Conservation (phyloP, 192 early-diverging fungal species). For the Backusella psychrophila region DNA sequence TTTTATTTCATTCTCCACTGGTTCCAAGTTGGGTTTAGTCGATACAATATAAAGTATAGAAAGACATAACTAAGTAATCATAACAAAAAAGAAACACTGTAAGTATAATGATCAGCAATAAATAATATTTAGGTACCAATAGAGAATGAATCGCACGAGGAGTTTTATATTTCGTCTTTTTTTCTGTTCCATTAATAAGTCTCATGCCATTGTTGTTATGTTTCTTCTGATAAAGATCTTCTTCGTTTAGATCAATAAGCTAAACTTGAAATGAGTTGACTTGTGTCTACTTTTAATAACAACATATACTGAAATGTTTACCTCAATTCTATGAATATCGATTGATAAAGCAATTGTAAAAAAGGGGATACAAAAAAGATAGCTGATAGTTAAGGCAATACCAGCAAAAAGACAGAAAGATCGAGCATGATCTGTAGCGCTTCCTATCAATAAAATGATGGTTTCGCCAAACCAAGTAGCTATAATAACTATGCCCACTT, state of each 20-base stretch:
- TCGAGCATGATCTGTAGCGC: constrained; percentile 57
- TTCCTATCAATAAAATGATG: constrained; percentile 54
- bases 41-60: background rate
- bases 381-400: constrained; percentile 70
- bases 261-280: background rate
- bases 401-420: constrained; percentile 73
- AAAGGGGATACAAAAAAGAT: constrained; percentile 75
- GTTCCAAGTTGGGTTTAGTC: background rate
- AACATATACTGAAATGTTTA: constrained; percentile 12
- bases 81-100: background rate
- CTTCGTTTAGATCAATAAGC: constrained; percentile 29
- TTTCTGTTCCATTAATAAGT: background rate
- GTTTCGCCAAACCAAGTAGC: constrained; percentile 54
- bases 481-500: constrained; percentile 65
- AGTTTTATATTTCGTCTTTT: background rate
- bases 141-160: background rate
- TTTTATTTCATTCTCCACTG: background rate
- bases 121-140: background rate
- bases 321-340: constrained; percentile 75
- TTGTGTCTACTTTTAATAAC: background rate
- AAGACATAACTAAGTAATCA: background rate
- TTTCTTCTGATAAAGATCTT: background rate
- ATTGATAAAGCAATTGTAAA: constrained; percentile 76
- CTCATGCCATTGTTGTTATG: constrained; percentile 1
- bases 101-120: background rate